Base-by-base conservation (phyloP, 305 asterid species). In the Solanum chacoense region DNA sequence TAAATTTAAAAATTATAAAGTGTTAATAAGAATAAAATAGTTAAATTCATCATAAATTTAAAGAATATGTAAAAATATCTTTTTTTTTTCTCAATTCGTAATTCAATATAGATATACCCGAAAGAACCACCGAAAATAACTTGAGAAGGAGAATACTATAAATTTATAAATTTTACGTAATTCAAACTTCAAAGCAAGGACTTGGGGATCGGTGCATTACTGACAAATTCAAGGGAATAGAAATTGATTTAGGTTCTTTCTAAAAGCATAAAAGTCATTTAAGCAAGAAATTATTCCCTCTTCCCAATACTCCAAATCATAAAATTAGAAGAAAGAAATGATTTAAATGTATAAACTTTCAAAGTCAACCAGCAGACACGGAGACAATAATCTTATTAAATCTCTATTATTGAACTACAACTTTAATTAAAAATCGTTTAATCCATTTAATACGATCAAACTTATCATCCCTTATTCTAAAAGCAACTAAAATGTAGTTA, bases 401-500 rank as follows among this genome's bases (percentile, higher is more conserved):
- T 50, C 22, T 50, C 73, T 29, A 29, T 18, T 83, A 50, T 11
- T 83, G 42, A 83, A 83, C 29, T 18, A 31, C 1, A 81, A 45
- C 0, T 28, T 81, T 16, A 81, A 45, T 45, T 42, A 80, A 80
- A 80, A 42, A 40, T 42, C 38, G 0, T 1, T 42, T 80, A 80
- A 80, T 42, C 71, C 37, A 42, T 28, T 9, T 42, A 42, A 42
- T 40, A 35, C 0, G 67, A 80, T 42, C 37, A 42, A 80, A 18
- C 22, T 80, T 26, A 40, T 40, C 0, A 80, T 80, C 71, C 86
- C 93, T 90, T 90, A 24, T 37, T 87, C 65, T 87, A 84, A 90
- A 92, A 93, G 95, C 93, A 90, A 90, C 91, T 87, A 63, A 89
- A 55, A 90, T 14, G n/a, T 40, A 29, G 89, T 90, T 22, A 67